Conservation (phyloP, 805 yeast genomes). For the Grigorovia yakushimaensis region DNA sequence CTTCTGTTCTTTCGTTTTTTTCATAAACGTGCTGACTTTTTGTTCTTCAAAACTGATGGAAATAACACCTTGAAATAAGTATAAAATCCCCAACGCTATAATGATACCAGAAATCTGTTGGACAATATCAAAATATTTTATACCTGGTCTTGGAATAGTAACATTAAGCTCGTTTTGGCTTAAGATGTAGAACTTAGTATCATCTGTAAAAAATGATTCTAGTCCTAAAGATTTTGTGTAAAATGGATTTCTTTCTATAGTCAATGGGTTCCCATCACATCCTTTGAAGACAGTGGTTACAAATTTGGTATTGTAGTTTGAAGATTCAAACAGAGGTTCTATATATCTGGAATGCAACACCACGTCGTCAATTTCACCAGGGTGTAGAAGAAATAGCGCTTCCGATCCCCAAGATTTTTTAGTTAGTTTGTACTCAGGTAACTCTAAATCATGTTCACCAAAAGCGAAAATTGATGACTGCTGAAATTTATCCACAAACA, state of each 20-base stretch:
- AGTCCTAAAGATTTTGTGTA: conserved; percentile 34
- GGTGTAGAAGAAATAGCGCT: conserved; percentile 31
- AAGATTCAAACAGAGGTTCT: conserved; percentile 26
- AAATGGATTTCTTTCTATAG: conserved; percentile 29
- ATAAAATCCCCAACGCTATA: conserved; percentile 29
- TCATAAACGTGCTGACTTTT: too few species aligned
- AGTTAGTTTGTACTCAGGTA: conserved; percentile 37
- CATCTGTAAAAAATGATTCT: conserved; percentile 38
- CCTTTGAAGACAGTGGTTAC: conserved; percentile 42
- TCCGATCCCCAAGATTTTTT: conserved; percentile 37
- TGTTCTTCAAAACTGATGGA: too few species aligned
- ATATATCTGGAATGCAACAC: conserved; percentile 46
- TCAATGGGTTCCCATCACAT: conserved; percentile 31
- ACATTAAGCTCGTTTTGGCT: conserved; percentile 16
- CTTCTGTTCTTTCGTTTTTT: too few species aligned
- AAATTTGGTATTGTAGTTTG: conserved; percentile 17
- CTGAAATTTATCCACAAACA: conserved; percentile 50
- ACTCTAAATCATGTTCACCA: conserved; percentile 51
- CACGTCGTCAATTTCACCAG: conserved; percentile 25
- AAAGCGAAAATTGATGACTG: conserved; percentile 35
- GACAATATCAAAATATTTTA: conserved; percentile 22
- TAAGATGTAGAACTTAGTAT: conserved; percentile 35
- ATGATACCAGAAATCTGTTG: conserved; percentile 30
- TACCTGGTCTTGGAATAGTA: conserved; percentile 35
- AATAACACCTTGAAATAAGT: conserved; percentile 6